Evolutionary conservation across 305 asterid genomes (phyloP).

Genomic region (Caryopteris hybrid): DNA sequence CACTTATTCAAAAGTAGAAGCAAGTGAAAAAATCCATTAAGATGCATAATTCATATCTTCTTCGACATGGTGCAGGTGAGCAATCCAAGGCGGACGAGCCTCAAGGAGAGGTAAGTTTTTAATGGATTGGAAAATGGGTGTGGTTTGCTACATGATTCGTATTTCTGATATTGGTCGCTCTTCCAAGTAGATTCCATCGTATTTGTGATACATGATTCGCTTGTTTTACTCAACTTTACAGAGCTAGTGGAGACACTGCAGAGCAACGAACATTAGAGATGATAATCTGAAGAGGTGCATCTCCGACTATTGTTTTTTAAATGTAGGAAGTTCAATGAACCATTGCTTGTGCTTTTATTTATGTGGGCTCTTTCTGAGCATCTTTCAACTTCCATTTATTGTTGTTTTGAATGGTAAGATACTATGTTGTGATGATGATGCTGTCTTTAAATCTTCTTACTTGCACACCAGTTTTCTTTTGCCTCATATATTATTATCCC

Average conservation of each 20-base stretch:
- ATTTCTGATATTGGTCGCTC: too few relatives aligned
- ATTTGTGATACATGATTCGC: neutral
- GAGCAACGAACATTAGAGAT: constrained; percentile 9
- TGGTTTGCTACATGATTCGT: neutral
- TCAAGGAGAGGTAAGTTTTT: constrained; percentile 41
- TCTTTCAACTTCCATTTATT: neutral
- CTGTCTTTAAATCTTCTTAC: neutral
- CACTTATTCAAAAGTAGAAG: too few relatives aligned
- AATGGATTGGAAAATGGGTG: neutral
- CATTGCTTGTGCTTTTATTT: neutral
- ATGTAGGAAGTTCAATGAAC: neutral
- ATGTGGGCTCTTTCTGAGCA: neutral
- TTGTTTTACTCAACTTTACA: constrained; percentile 11
- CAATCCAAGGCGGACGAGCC: constrained; percentile 50
- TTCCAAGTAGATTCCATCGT: neutral
- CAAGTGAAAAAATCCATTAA: too few relatives aligned
- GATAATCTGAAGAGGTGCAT: constrained; percentile 15
- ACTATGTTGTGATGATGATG: neutral
- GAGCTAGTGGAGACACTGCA: constrained; percentile 32
- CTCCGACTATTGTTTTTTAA: constrained; percentile 19
- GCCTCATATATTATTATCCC: neutral
- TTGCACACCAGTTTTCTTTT: neutral
- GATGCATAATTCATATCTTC: neutral
- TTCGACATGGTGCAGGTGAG: constrained; percentile 40
- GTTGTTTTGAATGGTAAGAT: neutral